Evolutionary conservation across 768 basidiomycete genomes (phyloP).

Genomic region (Termitomyces sp.): DNA sequence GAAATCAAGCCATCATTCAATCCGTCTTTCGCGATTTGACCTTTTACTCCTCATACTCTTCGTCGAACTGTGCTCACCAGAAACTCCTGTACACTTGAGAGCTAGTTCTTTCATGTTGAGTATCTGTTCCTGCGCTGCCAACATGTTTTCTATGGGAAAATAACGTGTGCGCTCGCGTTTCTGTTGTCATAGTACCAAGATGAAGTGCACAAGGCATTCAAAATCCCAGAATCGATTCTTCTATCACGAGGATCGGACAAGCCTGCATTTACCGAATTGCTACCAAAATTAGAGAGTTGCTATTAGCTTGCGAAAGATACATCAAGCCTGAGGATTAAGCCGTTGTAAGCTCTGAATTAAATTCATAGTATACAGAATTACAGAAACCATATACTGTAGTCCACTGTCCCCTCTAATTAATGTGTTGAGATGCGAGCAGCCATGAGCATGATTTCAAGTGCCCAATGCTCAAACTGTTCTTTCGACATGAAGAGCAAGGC

Average conservation of each 20-base stretch:
- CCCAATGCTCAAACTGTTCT: constrained; percentile 93
- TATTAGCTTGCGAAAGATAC: neutral
- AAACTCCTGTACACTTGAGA: no score
- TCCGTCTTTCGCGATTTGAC: no score
- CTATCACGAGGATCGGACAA: neutral
- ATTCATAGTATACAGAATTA: neutral
- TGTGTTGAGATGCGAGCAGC: constrained; percentile 31
- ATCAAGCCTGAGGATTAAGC: neutral
- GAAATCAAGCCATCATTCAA: neutral
- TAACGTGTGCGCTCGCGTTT: neutral
- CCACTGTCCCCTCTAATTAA: neutral
- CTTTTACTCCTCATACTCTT: no score
- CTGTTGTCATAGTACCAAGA: neutral
- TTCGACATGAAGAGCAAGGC: constrained; percentile 96
- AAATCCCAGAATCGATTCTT: neutral
- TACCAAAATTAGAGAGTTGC: neutral
- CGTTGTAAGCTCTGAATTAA: neutral
- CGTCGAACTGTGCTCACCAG: no score
- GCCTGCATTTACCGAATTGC: neutral
- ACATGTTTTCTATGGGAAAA: neutral
- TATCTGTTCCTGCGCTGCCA: neutral
- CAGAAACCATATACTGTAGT: neutral
- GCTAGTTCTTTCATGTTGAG: no score
- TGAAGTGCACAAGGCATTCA: no score
- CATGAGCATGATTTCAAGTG: constrained; percentile 63